Evolutionary conservation across 2,329 filamentous ascomycete species (phyloP), one percentile per base, ranked within the genome.

Genomic region (Cladosporium sp.): DNA sequence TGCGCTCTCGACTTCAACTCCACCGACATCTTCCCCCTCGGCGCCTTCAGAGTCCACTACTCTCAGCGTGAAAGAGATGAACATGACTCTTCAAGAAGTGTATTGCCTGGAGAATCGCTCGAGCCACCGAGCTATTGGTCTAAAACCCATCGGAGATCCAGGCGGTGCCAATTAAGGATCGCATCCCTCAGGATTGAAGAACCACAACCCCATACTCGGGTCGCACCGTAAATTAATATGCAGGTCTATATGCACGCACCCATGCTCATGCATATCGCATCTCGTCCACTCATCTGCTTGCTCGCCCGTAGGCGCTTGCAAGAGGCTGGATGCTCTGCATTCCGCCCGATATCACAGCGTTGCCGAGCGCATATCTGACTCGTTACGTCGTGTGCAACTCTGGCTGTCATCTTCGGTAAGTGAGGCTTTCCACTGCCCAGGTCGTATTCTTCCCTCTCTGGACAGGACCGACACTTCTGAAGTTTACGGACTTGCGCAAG

Each of bases 281-380:
- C 41, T 36, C 47, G 34, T 44, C 47, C 47, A 50, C 40, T 30
- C 40, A 37, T n/a, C 17, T n/a, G 30, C 17, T 24, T 32, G 18
- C 20, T 11, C 7, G 37, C 8, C 15, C 22, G 11, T 32, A 19
- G 47, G 47, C 47, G 47, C 47, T 50, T 50, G 38, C 47, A 30
- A 50, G 40, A 43, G 47, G 47, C 45, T 41, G 45, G 45, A 24
- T 32, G 12, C 3, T 41, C 45, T 48, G 37, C 37, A 41, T 48
- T 37, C 41, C 24, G 45, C 45, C 45, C 20, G n/a, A 7, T 18
- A 11, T 24, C 27, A 32, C 22, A 29, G 34, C 34, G 34, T 13
- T 20, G 43, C 43, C 43, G 36, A 40, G 44, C 24, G 15, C 34
- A 39, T 36, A 22, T 7, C 44, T 47, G 44, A 47, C 44, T 47